A percentile compares a stretch with the other conserved stretches of the same genome.
These are phyloP conservation scores for Cyberlindnera euphorbiiphila DNA, from an alignment of 805 yeast genomes.

Conservation along the genomic window DNA sequence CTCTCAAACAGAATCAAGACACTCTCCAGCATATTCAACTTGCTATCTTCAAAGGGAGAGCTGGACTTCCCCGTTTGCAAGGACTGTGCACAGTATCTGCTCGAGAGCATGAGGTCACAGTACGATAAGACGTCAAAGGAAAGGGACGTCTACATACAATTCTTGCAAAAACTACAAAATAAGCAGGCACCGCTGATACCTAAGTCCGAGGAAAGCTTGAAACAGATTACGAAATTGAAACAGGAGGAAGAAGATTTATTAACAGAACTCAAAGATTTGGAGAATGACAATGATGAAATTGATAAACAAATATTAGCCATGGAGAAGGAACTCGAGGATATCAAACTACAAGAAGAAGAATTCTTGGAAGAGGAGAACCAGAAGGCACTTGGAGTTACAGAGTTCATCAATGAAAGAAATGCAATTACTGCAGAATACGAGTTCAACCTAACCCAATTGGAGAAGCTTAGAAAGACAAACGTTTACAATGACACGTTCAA, in stretches of 20 bases:
- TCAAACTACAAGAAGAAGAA: slow-evolving; percentile 46
- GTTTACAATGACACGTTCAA: slow-evolving; percentile 80
- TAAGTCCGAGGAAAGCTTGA: slow-evolving; percentile 24
- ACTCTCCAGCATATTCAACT: slow-evolving; percentile 63
- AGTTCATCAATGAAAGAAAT: slow-evolving; percentile 52
- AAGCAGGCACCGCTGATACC: slow-evolving; percentile 42
- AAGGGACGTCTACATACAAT: slow-evolving; percentile 71
- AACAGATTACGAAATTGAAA: slow-evolving; percentile 22
- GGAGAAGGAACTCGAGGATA: slow-evolving; percentile 42
- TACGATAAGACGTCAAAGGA: slow-evolving; percentile 74
- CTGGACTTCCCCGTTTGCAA: slow-evolving; percentile 84
- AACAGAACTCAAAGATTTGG: slow-evolving; percentile 43
- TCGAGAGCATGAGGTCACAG: slow-evolving; percentile 60
- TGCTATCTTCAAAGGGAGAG: slow-evolving; percentile 67
- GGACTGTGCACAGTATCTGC: slow-evolving; percentile 71
- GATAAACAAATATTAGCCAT: slow-evolving; percentile 31
- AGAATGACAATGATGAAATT: slow-evolving; percentile 32
- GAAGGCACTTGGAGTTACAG: slow-evolving; percentile 48
- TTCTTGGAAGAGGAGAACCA: slow-evolving; percentile 49
- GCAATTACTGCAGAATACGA: slow-evolving; percentile 62
- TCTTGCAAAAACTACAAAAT: slow-evolving; percentile 62
- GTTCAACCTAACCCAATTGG: slow-evolving; percentile 59
- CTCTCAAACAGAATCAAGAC: slow-evolving; percentile 49
- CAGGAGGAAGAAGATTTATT: slow-evolving; percentile 43
- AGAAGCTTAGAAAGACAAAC: slow-evolving; percentile 68